Evolutionary conservation across 441 rosid genomes (phyloP).

Genomic region (Rhodomyrtus psidioides): DNA sequence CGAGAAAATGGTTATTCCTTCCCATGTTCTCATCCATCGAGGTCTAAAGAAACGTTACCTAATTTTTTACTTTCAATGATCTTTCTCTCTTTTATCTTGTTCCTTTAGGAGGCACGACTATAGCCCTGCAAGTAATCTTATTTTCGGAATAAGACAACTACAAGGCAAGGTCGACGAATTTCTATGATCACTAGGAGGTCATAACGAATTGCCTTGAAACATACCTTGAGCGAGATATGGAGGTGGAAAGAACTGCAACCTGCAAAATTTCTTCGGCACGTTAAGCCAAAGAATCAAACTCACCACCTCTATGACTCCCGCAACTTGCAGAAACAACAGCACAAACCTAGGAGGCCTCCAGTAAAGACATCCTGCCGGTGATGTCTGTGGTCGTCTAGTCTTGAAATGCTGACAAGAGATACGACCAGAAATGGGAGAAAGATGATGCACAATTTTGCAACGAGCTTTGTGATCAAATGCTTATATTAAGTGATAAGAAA

Average conservation of each 20-base stretch:
- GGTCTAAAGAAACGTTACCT: background rate
- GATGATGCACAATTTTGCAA: constrained; percentile 1
- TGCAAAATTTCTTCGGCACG: background rate
- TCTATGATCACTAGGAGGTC: background rate
- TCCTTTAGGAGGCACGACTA: background rate
- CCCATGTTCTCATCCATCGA: background rate
- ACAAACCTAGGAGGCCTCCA: constrained; percentile 6
- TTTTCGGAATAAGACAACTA: background rate
- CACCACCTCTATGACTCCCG: background rate
- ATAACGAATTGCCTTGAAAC: background rate
- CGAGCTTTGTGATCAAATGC: background rate
- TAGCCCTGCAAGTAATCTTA: background rate
- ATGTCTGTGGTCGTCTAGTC: constrained; percentile 7
- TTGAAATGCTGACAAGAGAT: background rate
- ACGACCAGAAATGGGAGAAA: background rate
- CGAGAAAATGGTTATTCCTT: background rate
- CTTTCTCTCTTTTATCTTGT: background rate
- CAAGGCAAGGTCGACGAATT: background rate
- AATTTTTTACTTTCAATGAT: background rate
- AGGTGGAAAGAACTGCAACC: constrained; percentile 10
- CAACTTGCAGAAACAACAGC: background rate
- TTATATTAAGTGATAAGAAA: background rate
- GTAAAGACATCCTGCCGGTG: constrained; percentile 4
- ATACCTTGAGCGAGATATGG: background rate
- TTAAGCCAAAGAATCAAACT: background rate